Evolutionary conservation across 768 basidiomycete species (phyloP).

Genomic region (Hemileccinum impolitum): DNA sequence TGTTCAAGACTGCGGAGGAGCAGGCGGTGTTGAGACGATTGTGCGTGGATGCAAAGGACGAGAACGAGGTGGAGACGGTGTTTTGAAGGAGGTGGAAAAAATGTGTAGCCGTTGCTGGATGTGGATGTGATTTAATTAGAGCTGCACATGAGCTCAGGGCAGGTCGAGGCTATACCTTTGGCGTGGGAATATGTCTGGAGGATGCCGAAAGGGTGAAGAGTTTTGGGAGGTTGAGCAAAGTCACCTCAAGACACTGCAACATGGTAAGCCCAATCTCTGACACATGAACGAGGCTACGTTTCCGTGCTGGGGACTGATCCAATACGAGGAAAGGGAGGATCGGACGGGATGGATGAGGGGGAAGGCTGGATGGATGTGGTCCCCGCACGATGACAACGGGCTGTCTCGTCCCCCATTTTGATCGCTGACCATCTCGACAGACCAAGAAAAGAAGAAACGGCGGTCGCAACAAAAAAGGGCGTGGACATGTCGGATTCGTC

Average conservation of each 20-base stretch:
- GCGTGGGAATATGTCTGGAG: slow-evolving; percentile 23
- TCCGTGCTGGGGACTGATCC: slow-evolving; percentile 1
- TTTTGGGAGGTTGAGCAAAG: background rate
- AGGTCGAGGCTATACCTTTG: slow-evolving; percentile 10
- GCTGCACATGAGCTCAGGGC: slow-evolving; percentile 20
- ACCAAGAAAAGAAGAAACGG: slow-evolving; percentile 99
- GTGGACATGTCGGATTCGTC: slow-evolving; percentile 91
- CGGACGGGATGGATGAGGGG: slow-evolving; percentile 6
- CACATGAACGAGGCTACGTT: background rate
- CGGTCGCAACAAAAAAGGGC: slow-evolving; percentile 99
- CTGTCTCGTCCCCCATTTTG: no score
- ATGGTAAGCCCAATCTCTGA: slow-evolving; percentile 28
- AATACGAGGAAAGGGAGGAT: background rate
- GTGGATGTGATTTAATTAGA: background rate
- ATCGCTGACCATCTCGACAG: slow-evolving; percentile 38
- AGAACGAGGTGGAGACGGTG: slow-evolving; percentile 19
- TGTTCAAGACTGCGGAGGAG: slow-evolving; percentile 60
- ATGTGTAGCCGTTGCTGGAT: background rate
- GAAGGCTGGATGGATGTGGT: slow-evolving; percentile 8
- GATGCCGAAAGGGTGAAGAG: slow-evolving; percentile 14
- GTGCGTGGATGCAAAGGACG: slow-evolving; percentile 21
- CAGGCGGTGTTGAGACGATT: slow-evolving; percentile 37
- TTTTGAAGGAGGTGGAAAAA: slow-evolving; percentile 12
- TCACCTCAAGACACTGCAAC: slow-evolving; percentile 23
- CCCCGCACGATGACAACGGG: background rate